Conservation (phyloP, 2,329 filamentous ascomycete species). For the Fusarium avenaceum region DNA sequence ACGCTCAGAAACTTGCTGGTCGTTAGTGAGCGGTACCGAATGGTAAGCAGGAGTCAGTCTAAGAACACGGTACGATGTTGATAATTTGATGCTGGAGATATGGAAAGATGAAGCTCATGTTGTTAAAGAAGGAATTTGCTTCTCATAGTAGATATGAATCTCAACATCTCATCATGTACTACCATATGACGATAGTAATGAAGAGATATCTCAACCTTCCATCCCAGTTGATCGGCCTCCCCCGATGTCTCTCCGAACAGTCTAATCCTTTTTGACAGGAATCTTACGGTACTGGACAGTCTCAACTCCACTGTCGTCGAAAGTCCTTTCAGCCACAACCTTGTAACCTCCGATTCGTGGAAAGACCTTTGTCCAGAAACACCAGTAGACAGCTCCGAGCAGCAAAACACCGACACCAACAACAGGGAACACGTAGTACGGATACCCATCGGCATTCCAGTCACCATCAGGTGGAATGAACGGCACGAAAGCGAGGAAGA, state of each 20-base stretch:
- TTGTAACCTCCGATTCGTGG: constrained; percentile 65
- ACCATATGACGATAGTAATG: too few relatives aligned
- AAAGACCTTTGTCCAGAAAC: constrained; percentile 64
- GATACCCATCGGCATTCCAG: constrained; percentile 64
- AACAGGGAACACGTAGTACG: constrained; percentile 69
- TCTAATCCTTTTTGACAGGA: constrained; percentile 38
- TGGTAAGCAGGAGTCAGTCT: too few relatives aligned
- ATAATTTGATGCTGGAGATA: too few relatives aligned
- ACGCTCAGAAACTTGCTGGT: too few relatives aligned
- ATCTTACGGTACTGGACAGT: constrained; percentile 58
- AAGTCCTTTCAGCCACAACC: constrained; percentile 59
- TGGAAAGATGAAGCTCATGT: too few relatives aligned
- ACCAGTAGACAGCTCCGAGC: constrained; percentile 66
- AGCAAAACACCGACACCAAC: constrained; percentile 66
- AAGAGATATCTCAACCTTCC: too few relatives aligned
- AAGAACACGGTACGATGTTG: too few relatives aligned
- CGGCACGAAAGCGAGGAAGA: constrained; percentile 66
- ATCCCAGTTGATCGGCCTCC: too few relatives aligned
- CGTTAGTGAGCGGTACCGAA: too few relatives aligned
- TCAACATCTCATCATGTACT: too few relatives aligned
- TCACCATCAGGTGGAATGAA: constrained; percentile 67
- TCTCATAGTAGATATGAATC: too few relatives aligned
- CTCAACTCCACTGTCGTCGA: constrained; percentile 58
- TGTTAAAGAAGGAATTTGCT: too few relatives aligned
- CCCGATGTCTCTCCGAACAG: background rate